Percentiles rank a stretch among this genome's conserved stretches.
Conservation (phyloP, 2,329 filamentous ascomycete species). For the Phialophora chinensis region DNA sequence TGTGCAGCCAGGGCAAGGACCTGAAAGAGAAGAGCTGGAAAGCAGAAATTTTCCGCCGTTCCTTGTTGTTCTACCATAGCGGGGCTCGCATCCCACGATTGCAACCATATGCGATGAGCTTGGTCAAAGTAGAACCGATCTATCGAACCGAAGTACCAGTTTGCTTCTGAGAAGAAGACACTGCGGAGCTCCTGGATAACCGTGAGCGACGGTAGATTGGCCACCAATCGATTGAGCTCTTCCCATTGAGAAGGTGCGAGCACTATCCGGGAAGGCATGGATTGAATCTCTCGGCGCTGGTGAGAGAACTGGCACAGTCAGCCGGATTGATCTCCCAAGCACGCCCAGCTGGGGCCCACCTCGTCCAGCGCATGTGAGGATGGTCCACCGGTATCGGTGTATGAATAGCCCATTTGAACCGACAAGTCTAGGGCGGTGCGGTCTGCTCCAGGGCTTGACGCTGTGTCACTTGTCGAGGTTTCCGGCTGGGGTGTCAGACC, state of each 20-base stretch:
- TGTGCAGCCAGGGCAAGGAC: slow-evolving; percentile 14
- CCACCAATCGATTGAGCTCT: neutral
- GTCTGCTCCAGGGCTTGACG: neutral
- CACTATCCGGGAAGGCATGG: neutral
- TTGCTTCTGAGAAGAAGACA: neutral
- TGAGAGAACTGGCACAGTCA: neutral
- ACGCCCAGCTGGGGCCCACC: neutral
- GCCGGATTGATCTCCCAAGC: no score
- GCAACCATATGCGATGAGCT: neutral
- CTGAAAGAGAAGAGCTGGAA: slow-evolving; percentile 19
- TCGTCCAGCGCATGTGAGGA: neutral
- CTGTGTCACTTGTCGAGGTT: neutral
- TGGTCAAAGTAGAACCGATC: neutral
- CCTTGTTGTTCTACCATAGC: neutral
- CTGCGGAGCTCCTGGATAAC: neutral
- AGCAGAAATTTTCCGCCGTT: neutral
- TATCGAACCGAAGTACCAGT: neutral
- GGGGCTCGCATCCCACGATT: neutral
- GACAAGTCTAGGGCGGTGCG: neutral
- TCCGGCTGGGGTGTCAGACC: neutral
- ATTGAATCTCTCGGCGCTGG: neutral
- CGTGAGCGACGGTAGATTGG: neutral
- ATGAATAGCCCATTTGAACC: neutral
- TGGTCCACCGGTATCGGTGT: neutral
- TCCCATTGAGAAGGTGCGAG: neutral